A percentile compares a stretch with the other conserved stretches of the same genome.
These are phyloP conservation scores for Zygosaccharomyces siamensis DNA, from an alignment of 805 yeast genomes.

Conservation along the genomic window DNA sequence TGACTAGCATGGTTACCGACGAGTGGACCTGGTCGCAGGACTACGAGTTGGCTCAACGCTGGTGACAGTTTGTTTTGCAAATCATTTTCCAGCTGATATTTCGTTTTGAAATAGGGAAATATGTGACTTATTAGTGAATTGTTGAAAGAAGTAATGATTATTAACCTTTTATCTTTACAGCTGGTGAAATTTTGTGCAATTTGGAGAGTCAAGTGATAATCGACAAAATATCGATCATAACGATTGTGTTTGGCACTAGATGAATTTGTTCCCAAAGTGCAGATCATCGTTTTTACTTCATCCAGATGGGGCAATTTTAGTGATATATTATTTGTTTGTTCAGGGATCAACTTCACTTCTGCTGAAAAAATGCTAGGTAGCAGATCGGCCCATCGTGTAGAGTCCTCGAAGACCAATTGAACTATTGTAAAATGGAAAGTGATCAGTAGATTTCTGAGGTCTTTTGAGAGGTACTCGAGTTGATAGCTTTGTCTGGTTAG, in stretches of 20 bases:
- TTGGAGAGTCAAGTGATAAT: conserved; percentile 18
- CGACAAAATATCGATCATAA: conserved; percentile 18
- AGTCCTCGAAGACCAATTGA: conserved; percentile 13
- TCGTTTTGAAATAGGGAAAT: conserved; percentile 21
- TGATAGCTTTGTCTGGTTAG: conserved; percentile 5
- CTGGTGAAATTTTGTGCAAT: conserved; percentile 14
- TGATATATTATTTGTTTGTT: background rate
- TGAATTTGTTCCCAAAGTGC: conserved; percentile 21
- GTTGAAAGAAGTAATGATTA: conserved; percentile 26
- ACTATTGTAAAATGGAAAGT: conserved; percentile 10
- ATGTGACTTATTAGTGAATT: conserved; percentile 15
- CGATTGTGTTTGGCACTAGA: conserved; percentile 9
- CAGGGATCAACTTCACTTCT: conserved; percentile 1
- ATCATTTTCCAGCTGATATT: conserved; percentile 21
- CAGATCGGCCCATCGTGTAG: conserved; percentile 15
- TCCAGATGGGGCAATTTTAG: conserved; percentile 9
- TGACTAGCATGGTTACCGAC: conserved; percentile 24
- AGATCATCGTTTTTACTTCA: conserved; percentile 15
- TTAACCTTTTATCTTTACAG: conserved; percentile 15
- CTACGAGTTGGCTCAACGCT: conserved; percentile 12
- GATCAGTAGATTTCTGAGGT: conserved; percentile 1
- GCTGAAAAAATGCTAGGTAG: conserved; percentile 14
- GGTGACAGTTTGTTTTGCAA: conserved; percentile 11
- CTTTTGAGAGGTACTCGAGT: conserved; percentile 6
- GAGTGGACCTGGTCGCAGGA: conserved; percentile 30